Conservation (phyloP, 2,329 filamentous ascomycete genomes). For the Fusarium neocosmosporiellum region DNA sequence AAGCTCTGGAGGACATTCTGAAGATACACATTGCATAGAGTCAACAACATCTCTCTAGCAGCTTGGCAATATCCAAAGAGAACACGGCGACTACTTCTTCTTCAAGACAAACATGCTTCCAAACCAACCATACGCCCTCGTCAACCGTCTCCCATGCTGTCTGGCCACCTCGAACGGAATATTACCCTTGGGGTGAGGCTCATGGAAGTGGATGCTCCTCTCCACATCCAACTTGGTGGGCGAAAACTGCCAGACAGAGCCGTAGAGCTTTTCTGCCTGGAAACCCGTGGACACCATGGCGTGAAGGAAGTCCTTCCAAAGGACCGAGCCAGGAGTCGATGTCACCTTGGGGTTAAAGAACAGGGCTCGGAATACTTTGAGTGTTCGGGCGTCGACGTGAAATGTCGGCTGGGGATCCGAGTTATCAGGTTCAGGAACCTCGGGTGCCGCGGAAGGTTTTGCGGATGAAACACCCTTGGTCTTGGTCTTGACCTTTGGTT, state of each 20-base stretch:
- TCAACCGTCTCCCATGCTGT: constrained; percentile 60
- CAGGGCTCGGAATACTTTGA: constrained; percentile 54
- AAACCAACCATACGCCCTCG: constrained; percentile 62
- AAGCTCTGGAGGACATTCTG: background rate
- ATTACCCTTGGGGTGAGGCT: constrained; percentile 67
- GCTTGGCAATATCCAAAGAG: background rate
- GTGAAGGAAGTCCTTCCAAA: constrained; percentile 65
- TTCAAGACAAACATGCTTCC: constrained; percentile 55
- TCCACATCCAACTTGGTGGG: constrained; percentile 54
- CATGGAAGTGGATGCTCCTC: constrained; percentile 68
- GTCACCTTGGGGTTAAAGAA: constrained; percentile 52
- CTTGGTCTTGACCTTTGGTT: constrained; percentile 38
- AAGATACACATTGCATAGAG: background rate
- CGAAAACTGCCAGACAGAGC: constrained; percentile 70
- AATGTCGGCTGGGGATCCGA: constrained; percentile 20
- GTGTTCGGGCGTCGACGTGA: constrained; percentile 45
- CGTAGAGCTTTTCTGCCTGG: constrained; percentile 65
- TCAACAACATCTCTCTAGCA: too few species aligned
- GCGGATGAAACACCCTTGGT: background rate
- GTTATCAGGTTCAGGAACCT: background rate
- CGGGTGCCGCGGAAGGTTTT: background rate
- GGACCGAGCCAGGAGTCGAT: constrained; percentile 58
- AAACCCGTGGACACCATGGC: constrained; percentile 65
- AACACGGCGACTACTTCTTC: background rate
- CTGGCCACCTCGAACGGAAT: constrained; percentile 60